Conservation (phyloP, 495 filamentous ascomycete genomes). For the Thermothielavioides terrestris region DNA sequence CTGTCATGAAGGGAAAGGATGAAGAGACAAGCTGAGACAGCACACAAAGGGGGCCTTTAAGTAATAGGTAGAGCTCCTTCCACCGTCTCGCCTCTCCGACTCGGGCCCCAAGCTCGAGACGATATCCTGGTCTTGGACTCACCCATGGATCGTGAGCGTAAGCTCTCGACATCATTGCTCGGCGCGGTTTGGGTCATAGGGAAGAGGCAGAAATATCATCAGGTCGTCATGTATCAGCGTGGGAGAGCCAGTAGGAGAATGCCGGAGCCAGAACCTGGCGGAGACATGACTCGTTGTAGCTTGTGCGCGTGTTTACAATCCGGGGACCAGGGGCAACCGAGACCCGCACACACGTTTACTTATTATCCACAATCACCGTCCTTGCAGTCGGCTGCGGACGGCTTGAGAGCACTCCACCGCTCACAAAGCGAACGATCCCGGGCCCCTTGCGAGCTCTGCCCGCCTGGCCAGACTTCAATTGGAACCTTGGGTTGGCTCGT, state of each 20-base stretch:
- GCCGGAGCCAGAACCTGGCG: not conserved
- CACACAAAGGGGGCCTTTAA: too few relatives aligned
- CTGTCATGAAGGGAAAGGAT: too few relatives aligned
- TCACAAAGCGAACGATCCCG: not conserved
- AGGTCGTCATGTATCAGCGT: not conserved
- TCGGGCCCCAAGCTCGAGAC: too few relatives aligned
- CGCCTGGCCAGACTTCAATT: not conserved
- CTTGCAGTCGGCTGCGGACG: not conserved
- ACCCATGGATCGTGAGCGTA: too few relatives aligned
- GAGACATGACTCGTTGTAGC: not conserved
- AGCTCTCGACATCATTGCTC: too few relatives aligned
- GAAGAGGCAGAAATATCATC: not conserved
- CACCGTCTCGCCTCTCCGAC: too few relatives aligned
- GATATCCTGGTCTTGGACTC: too few relatives aligned
- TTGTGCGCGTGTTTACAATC: conserved; percentile 15
- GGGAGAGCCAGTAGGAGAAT: not conserved
- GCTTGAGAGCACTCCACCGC: not conserved
- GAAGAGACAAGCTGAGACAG: too few relatives aligned
- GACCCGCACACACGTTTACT: not conserved
- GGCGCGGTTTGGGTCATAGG: not conserved
- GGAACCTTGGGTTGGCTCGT: not conserved
- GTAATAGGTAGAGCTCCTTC: too few relatives aligned
- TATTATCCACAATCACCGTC: not conserved
- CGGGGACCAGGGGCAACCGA: too few relatives aligned
- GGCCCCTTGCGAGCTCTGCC: not conserved